A percentile compares a stretch with the other conserved stretches of the same genome.
Conservation (phyloP, 1,284 basidiomycete genomes). For the Boletus albobrunnescens region DNA sequence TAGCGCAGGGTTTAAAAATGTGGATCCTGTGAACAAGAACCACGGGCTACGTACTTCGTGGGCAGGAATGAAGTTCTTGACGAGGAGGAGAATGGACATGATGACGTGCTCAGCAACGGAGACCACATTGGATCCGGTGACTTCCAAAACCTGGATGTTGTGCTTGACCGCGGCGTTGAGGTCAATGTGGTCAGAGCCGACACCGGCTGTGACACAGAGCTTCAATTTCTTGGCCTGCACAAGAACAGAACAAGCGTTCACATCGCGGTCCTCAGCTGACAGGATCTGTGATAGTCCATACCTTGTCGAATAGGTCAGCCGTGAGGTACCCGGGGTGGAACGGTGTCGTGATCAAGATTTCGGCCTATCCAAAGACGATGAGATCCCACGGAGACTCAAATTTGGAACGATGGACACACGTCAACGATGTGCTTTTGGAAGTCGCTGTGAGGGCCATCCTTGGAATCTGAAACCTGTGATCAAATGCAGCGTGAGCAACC, state of each 20-base stretch:
- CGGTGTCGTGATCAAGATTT: slow-evolving; percentile 85
- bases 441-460: slow-evolving; percentile 81
- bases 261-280: background rate
- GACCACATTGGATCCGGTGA: slow-evolving; percentile 82
- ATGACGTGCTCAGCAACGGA: slow-evolving; percentile 93
- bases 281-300: slow-evolving; percentile 17
- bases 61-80: slow-evolving; percentile 69
- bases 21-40: background rate
- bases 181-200: slow-evolving; percentile 92
- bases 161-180: slow-evolving; percentile 83
- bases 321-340: slow-evolving; percentile 93
- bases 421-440: slow-evolving; percentile 89
- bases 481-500: background rate
- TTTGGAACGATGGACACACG: slow-evolving; percentile 40
- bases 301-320: slow-evolving; percentile 69
- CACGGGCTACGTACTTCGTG: slow-evolving; percentile 41
- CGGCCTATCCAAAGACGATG: slow-evolving; percentile 42
- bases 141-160: slow-evolving; percentile 81
- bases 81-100: slow-evolving; percentile 71
- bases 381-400: slow-evolving; percentile 3
- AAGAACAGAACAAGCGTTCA: slow-evolving; percentile 2
- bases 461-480: slow-evolving; percentile 73
- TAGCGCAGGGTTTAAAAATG: background rate
- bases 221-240: slow-evolving; percentile 85
- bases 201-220: slow-evolving; percentile 90